Percentiles rank a stretch among this genome's conserved stretches.
These are phyloP conservation scores for Amanita rubescens DNA, from an alignment of 768 basidiomycete genomes.

Conservation along the genomic window DNA sequence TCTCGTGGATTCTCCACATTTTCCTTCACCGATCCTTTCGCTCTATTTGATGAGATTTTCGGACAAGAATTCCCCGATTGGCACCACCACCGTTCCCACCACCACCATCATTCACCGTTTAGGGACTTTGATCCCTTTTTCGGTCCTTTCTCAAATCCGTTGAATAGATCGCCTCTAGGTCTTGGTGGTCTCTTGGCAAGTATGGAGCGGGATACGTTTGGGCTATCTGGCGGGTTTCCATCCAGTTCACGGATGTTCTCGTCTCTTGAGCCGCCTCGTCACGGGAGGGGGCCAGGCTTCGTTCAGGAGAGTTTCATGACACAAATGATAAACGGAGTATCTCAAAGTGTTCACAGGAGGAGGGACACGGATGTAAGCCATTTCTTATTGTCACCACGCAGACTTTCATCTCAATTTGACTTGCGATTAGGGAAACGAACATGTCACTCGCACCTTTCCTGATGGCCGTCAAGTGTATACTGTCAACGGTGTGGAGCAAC, in stretches of 20 bases:
- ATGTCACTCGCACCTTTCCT: slow-evolving; percentile 54
- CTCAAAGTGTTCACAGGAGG: slow-evolving; percentile 48
- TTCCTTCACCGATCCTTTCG: slow-evolving; percentile 68
- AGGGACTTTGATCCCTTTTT: slow-evolving; percentile 21
- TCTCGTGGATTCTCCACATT: slow-evolving; percentile 27
- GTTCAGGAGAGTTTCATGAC: slow-evolving; percentile 49
- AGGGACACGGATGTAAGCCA: slow-evolving; percentile 50
- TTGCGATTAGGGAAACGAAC: slow-evolving; percentile 59
- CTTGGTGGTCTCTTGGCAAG: slow-evolving; percentile 24
- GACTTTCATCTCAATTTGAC: slow-evolving; percentile 2
- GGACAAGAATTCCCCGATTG: slow-evolving; percentile 32
- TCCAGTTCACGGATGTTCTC: slow-evolving; percentile 18
- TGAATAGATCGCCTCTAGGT: slow-evolving; percentile 25
- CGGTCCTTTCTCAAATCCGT: slow-evolving; percentile 14
- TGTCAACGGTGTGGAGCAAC: slow-evolving; percentile 60
- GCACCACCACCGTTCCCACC: slow-evolving; percentile 20
- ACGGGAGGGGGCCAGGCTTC: slow-evolving; percentile 21
- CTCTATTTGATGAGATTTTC: slow-evolving; percentile 68
- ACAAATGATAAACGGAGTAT: slow-evolving; percentile 59
- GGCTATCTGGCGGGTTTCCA: slow-evolving; percentile 15
- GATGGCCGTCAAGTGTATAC: slow-evolving; percentile 62
- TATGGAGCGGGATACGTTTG: slow-evolving; percentile 26
- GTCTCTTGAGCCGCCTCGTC: slow-evolving; percentile 21
- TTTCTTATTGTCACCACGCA: slow-evolving; percentile 1
- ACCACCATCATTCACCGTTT: slow-evolving; percentile 3